phyloP scores from a whole-genome alignment of 2,329 filamentous ascomycete species.

The Cryphonectria carpinicola region DNA sequence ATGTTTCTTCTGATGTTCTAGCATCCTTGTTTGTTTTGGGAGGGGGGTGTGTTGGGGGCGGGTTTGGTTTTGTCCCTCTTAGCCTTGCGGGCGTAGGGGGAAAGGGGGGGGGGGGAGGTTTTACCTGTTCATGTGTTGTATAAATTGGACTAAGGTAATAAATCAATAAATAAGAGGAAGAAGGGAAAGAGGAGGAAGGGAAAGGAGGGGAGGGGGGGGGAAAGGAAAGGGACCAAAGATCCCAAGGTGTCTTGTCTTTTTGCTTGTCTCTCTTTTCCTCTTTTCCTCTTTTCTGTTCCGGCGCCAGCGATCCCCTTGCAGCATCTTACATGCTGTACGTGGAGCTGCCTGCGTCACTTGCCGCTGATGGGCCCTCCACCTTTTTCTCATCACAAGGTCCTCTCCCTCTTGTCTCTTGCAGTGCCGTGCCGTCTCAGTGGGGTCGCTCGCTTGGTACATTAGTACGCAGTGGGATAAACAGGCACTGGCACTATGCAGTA shows the following conservation, averaged over 20 bases:
- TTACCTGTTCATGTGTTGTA: too few relatives aligned
- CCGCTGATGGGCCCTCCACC: conserved; percentile 3
- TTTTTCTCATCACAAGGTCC: conserved; percentile 3
- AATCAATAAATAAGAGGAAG: too few relatives aligned
- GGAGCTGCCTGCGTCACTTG: conserved; percentile 19
- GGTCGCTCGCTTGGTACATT: conserved; percentile 7
- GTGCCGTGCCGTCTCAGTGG: background rate
- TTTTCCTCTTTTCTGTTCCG: too few relatives aligned
- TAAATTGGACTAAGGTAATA: too few relatives aligned
- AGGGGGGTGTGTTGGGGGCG: too few relatives aligned
- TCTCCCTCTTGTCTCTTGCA: background rate
- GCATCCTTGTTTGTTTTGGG: too few relatives aligned
- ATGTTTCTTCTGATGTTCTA: too few relatives aligned
- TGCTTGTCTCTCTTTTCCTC: background rate
- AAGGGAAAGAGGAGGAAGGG: background rate
- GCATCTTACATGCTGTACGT: background rate
- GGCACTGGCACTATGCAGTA: background rate
- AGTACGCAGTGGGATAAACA: background rate
- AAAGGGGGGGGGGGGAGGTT: too few relatives aligned
- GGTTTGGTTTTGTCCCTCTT: too few relatives aligned
- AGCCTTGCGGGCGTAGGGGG: too few relatives aligned
- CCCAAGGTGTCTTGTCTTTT: background rate
- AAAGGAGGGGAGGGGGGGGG: too few relatives aligned
- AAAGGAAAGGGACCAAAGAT: background rate
- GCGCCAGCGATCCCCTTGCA: conserved; percentile 1